Conservation (phyloP, 2,329 filamentous ascomycete genomes). For the Mycocentrospora acerina region DNA sequence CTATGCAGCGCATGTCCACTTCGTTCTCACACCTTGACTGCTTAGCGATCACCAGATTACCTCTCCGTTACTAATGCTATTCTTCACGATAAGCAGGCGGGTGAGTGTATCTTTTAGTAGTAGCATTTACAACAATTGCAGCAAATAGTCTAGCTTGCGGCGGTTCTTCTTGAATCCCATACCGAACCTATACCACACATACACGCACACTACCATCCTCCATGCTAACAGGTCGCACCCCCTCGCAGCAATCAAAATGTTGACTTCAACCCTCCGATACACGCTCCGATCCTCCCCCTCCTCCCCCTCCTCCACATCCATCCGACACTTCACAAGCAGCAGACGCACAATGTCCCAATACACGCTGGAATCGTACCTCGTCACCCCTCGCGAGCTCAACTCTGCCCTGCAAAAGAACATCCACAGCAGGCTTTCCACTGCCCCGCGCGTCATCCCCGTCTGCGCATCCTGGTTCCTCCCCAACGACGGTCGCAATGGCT, state of each 20-base stretch:
- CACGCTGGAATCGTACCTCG: slow-evolving; percentile 75
- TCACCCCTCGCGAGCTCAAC: slow-evolving; percentile 79
- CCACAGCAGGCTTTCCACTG: slow-evolving; percentile 74
- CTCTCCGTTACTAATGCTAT: neutral
- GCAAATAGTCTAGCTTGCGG: neutral
- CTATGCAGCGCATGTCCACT: slow-evolving; percentile 2
- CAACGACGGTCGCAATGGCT: slow-evolving; percentile 81
- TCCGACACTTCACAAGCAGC: slow-evolving; percentile 11
- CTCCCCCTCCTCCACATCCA: slow-evolving; percentile 12
- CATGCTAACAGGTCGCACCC: neutral
- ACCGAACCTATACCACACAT: no score
- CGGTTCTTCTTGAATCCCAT: neutral
- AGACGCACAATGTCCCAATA: slow-evolving; percentile 33
- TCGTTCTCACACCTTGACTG: neutral
- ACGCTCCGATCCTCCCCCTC: slow-evolving; percentile 23
- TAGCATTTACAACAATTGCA: no score
- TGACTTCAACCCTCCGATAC: slow-evolving; percentile 30
- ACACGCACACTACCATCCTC: no score
- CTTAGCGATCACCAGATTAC: no score
- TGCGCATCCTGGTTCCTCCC: slow-evolving; percentile 97
- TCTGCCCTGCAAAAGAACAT: slow-evolving; percentile 82
- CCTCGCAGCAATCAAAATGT: slow-evolving; percentile 29
- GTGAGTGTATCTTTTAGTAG: slow-evolving; percentile 5
- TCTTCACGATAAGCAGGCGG: neutral
- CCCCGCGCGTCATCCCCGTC: slow-evolving; percentile 81